These are phyloP conservation scores for Aspergillus proliferans DNA, from an alignment of 2,329 filamentous ascomycete species.

Conservation along the genomic window DNA sequence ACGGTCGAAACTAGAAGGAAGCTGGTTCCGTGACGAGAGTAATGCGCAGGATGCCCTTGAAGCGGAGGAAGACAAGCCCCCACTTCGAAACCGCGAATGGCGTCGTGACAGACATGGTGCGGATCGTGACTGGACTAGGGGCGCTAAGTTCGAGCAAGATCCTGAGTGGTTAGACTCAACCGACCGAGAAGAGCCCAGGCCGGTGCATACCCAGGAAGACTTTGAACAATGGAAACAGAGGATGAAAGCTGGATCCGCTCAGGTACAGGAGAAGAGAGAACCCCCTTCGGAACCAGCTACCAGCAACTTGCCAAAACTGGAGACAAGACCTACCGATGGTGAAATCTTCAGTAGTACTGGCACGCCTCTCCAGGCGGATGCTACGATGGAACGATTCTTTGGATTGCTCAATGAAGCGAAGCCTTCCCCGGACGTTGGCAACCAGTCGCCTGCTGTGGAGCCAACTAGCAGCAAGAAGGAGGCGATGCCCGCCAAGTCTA, in stretches of 20 bases:
- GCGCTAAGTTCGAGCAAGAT: constrained; percentile 62
- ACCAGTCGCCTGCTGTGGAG: constrained; percentile 28
- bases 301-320: constrained; percentile 28
- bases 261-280: constrained; percentile 38
- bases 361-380: constrained; percentile 58
- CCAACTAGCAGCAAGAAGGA: constrained; percentile 38
- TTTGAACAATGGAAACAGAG: constrained; percentile 91
- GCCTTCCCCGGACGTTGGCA: constrained; percentile 33
- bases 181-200: constrained; percentile 58
- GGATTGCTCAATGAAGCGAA: constrained; percentile 51
- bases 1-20: constrained; percentile 61
- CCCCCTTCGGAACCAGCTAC: constrained; percentile 14
- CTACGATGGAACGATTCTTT: constrained; percentile 73
- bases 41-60: constrained; percentile 30
- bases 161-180: constrained; percentile 86
- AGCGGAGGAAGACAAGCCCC: constrained; percentile 37
- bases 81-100: constrained; percentile 61
- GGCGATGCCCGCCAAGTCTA: constrained; percentile 45
- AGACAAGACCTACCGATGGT: constrained; percentile 36
- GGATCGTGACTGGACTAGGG: constrained; percentile 51
- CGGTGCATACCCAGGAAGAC: constrained; percentile 77
- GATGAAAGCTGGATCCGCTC: constrained; percentile 63
- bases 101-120: constrained; percentile 41
- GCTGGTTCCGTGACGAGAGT: constrained; percentile 64
- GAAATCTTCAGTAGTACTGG: constrained; percentile 52